Base-by-base conservation (phyloP, 2,329 filamentous ascomycete species). In the Neocatenulostroma microsporum region DNA sequence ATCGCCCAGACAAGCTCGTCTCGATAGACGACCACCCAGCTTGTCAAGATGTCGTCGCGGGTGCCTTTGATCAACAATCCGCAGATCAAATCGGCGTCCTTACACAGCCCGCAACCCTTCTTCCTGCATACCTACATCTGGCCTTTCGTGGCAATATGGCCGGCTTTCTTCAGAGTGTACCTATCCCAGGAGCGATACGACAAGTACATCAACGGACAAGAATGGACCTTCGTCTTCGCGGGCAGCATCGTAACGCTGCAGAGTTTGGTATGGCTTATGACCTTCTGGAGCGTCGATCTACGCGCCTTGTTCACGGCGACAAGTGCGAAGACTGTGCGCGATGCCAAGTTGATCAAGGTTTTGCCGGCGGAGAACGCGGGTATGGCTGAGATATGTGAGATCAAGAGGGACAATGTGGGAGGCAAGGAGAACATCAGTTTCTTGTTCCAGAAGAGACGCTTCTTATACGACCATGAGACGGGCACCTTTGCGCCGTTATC, bases 221-320 rank as follows among this genome's bases (percentile, higher is more conserved):
- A 98, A 71, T 98, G 91, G 89, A 96, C 93, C 1, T 94, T 94
- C 60, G 85, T 98, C 45, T 98, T 85, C 80, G 76, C 82, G 48
- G 89, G 84, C 54, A 74, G 78, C 49, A 95, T 98, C 58, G 72
- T 93, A 60, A 94, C 88, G 9, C 56, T 82, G 39, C 93, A 98
- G 68, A 80, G 84, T 46, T 73, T 98, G 46, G 68, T 87, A 51
- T 98, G 91, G 89, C 74, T 98, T 44, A 89, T 84, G 68, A 98
- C 91, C 30, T 86, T 96, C 67, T 98, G 91, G 91, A 96, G 85
- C 57, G 86, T 98, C 60, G 80, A 88, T 57, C 69, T 96, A 46
- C 77, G 80, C 56, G 82, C 82, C 15, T 64, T 80, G 42, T 94
- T 96, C 62, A 96, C 84, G 10, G 78, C 88, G 1, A 80, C 72